Conservation (phyloP, 2,329 filamentous ascomycete species). For the Scytalidium lignicola region DNA sequence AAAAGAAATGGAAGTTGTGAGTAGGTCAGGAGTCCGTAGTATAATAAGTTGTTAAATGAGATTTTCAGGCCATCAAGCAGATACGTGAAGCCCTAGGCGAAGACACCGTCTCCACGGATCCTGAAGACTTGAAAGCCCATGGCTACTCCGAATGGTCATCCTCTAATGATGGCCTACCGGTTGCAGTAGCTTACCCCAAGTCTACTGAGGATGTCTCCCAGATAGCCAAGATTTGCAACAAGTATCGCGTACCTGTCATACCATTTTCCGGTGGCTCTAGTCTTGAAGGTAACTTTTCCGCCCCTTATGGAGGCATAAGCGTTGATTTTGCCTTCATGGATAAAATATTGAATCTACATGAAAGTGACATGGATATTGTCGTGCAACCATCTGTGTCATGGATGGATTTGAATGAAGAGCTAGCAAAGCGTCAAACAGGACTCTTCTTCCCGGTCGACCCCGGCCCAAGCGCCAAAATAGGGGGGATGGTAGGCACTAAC, state of each 20-base stretch:
- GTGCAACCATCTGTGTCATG: constrained; percentile 90
- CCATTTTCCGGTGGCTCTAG: constrained; percentile 83
- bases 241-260: constrained; percentile 73
- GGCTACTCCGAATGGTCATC: constrained; percentile 67
- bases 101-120: constrained; percentile 57
- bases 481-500: constrained; percentile 78
- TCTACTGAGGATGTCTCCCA: constrained; percentile 54
- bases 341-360: constrained; percentile 70
- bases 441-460: constrained; percentile 92
- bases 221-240: constrained; percentile 66
- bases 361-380: constrained; percentile 86
- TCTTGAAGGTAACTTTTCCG: constrained; percentile 85
- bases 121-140: constrained; percentile 55
- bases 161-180: constrained; percentile 54
- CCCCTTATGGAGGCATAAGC: constrained; percentile 79
- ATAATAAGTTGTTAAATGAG: neutral
- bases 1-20: constrained; percentile 45
- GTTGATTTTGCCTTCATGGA: constrained; percentile 91
- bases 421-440: constrained; percentile 63
- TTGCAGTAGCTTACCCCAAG: constrained; percentile 60
- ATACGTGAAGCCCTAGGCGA: constrained; percentile 47
- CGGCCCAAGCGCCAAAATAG: constrained; percentile 64
- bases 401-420: constrained; percentile 76
- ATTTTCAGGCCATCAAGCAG: constrained; percentile 46
- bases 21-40: constrained; percentile 7